A percentile compares a stretch with the other conserved stretches of the same genome.
Evolutionary conservation across 2,329 filamentous ascomycete genomes (phyloP).

Genomic region (Didymella glomerata): DNA sequence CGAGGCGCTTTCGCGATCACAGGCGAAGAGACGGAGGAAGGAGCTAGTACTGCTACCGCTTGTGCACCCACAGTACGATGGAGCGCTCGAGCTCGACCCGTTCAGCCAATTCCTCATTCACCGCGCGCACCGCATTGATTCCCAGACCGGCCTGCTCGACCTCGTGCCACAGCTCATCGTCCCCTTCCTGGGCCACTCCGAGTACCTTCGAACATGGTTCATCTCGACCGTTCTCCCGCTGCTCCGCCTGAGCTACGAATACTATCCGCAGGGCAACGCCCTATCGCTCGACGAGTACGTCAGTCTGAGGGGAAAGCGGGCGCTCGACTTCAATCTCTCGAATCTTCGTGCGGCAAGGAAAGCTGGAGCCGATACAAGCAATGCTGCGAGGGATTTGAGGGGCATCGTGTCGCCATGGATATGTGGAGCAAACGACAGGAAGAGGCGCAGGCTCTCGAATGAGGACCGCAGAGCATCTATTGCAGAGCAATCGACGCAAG

Average conservation of each 20-base stretch:
- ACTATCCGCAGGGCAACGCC: constrained; percentile 65
- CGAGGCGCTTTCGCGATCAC: constrained; percentile 66
- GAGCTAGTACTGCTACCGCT: constrained; percentile 72
- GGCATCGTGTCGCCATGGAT: constrained; percentile 78
- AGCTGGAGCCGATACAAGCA: constrained; percentile 34
- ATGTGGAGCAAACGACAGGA: constrained; percentile 69
- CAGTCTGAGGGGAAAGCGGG: constrained; percentile 65
- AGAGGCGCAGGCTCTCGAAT: constrained; percentile 55
- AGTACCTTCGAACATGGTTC: constrained; percentile 72
- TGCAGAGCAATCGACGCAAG: constrained; percentile 47
- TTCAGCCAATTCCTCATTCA: constrained; percentile 72
- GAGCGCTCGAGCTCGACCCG: constrained; percentile 61
- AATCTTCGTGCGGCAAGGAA: constrained; percentile 30
- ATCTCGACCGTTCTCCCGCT: constrained; percentile 74
- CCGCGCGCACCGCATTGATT: constrained; percentile 73
- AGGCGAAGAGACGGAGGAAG: constrained; percentile 69
- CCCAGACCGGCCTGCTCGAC: constrained; percentile 75
- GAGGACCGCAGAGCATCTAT: constrained; percentile 38
- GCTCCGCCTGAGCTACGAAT: constrained; percentile 73
- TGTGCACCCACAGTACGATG: constrained; percentile 58
- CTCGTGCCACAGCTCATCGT: constrained; percentile 71
- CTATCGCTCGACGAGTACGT: constrained; percentile 71
- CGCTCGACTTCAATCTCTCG: constrained; percentile 67
- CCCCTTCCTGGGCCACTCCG: constrained; percentile 71
- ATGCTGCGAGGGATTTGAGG: constrained; percentile 70